Percentiles rank a stretch among this genome's conserved stretches.
These are phyloP conservation scores for Plasmodium inui DNA, from an alignment of 169 alveolate genomes.

Conservation along the genomic window DNA sequence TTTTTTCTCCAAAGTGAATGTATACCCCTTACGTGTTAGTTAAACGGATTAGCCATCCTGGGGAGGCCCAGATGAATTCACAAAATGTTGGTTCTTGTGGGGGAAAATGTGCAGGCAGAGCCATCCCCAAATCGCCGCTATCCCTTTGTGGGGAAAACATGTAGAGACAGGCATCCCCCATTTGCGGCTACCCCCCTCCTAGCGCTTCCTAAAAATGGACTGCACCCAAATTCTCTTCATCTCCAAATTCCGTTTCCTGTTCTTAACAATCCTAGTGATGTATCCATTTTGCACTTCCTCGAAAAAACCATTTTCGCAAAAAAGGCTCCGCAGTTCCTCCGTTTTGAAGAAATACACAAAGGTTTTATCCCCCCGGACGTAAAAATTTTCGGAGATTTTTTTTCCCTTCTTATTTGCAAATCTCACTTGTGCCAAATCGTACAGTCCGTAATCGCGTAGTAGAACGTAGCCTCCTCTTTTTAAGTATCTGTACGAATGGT, in stretches of 20 bases:
- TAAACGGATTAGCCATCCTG: too few relatives aligned
- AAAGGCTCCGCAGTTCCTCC: slow-evolving; percentile 84
- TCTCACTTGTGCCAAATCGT: slow-evolving; percentile 92
- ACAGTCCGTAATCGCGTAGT: slow-evolving; percentile 94
- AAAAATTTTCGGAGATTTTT: slow-evolving; percentile 92
- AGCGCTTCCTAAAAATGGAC: slow-evolving; percentile 55
- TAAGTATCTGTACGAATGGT: slow-evolving; percentile 85
- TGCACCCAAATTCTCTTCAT: slow-evolving; percentile 76
- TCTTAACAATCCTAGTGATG: slow-evolving; percentile 70
- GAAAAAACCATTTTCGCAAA: slow-evolving; percentile 64
- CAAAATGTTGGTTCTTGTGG: too few relatives aligned
- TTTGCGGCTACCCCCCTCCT: not conserved
- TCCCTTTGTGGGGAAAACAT: too few relatives aligned
- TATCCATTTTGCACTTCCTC: slow-evolving; percentile 65
- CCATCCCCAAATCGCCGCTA: too few relatives aligned
- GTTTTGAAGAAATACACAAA: slow-evolving; percentile 91
- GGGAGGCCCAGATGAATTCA: too few relatives aligned
- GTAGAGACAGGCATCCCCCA: not conserved
- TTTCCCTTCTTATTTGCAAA: slow-evolving; percentile 90
- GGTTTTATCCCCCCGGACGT: slow-evolving; percentile 93
- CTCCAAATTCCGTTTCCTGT: slow-evolving; percentile 57
- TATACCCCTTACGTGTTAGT: too few relatives aligned
- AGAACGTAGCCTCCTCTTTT: slow-evolving; percentile 90
- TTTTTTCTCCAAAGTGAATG: too few relatives aligned
- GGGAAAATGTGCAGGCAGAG: too few relatives aligned